Conservation (phyloP, 1,284 basidiomycete species). For the Rhodotorula sp. region DNA sequence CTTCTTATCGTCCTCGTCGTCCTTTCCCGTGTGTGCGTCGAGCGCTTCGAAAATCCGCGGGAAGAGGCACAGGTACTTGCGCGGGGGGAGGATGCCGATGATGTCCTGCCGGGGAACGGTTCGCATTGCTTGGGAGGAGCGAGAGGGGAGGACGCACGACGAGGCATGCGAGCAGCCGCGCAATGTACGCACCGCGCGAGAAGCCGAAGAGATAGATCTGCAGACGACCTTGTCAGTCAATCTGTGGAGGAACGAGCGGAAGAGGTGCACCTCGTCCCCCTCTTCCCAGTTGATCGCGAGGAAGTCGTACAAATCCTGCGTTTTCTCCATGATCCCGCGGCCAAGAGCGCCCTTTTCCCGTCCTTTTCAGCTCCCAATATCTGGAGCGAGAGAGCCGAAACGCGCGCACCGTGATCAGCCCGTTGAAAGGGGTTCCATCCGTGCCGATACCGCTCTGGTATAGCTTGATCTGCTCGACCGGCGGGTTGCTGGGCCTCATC, state of each 20-base stretch:
- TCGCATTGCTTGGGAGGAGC: too few relatives aligned
- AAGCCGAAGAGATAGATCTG: slow-evolving; percentile 54
- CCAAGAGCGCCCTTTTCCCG: slow-evolving; percentile 24
- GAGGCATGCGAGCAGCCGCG: slow-evolving; percentile 54
- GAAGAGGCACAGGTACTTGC: slow-evolving; percentile 14
- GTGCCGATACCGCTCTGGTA: slow-evolving; percentile 28
- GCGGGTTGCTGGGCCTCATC: not conserved
- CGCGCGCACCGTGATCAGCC: slow-evolving; percentile 14
- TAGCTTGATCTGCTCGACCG: slow-evolving; percentile 21
- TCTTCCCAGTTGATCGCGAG: slow-evolving; percentile 36
- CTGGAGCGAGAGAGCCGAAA: too few relatives aligned
- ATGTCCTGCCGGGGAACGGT: not conserved
- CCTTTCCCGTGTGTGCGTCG: slow-evolving; percentile 18
- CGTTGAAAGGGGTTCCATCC: slow-evolving; percentile 3
- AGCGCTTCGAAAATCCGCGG: slow-evolving; percentile 25
- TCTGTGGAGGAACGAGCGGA: not conserved
- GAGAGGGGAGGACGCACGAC: not conserved
- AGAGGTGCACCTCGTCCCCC: slow-evolving; percentile 41
- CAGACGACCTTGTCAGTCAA: too few relatives aligned
- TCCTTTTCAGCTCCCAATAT: not conserved
- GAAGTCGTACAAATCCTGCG: slow-evolving; percentile 37
- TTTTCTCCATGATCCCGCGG: slow-evolving; percentile 37
- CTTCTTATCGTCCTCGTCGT: not conserved
- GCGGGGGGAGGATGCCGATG: slow-evolving; percentile 25
- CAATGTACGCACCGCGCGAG: slow-evolving; percentile 53